Conservation (phyloP, 495 filamentous ascomycete species). For the Hypoxylon lienhwacheense region DNA sequence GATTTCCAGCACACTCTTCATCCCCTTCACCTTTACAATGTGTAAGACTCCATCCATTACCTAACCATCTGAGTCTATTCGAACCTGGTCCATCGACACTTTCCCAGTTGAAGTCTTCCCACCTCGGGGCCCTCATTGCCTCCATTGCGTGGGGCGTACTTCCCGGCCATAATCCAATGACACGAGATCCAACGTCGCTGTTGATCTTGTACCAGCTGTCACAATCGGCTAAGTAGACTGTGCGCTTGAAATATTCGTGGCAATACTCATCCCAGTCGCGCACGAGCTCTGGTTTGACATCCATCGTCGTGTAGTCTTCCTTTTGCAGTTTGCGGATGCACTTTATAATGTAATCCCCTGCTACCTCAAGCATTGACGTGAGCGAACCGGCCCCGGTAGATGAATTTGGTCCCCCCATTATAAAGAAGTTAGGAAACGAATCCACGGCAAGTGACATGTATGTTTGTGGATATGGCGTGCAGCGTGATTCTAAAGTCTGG, state of each 20-base stretch:
- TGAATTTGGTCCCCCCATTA: conserved; percentile 62
- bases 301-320: conserved; percentile 65
- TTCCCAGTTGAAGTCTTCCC: conserved; percentile 52
- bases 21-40: conserved; percentile 39
- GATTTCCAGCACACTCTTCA: conserved; percentile 41
- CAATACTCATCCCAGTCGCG: conserved; percentile 64
- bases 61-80: conserved; percentile 51
- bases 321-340: conserved; percentile 67
- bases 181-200: conserved; percentile 38
- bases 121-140: conserved; percentile 46
- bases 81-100: conserved; percentile 16
- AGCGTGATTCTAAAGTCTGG: conserved; percentile 53
- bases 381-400: conserved; percentile 60
- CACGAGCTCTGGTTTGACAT: conserved; percentile 55
- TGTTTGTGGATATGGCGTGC: conserved; percentile 56
- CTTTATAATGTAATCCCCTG: conserved; percentile 64
- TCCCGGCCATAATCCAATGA: conserved; percentile 49
- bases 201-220: conserved; percentile 68
- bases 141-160: conserved; percentile 49
- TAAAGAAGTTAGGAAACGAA: conserved; percentile 68
- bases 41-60: conserved; percentile 53
- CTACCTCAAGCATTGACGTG: conserved; percentile 57
- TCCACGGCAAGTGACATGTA: conserved; percentile 67
- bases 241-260: conserved; percentile 64
- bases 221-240: conserved; percentile 67